These are phyloP conservation scores for Pyricularia pennisetigena DNA, from an alignment of 2,329 filamentous ascomycete genomes.

Conservation along the genomic window DNA sequence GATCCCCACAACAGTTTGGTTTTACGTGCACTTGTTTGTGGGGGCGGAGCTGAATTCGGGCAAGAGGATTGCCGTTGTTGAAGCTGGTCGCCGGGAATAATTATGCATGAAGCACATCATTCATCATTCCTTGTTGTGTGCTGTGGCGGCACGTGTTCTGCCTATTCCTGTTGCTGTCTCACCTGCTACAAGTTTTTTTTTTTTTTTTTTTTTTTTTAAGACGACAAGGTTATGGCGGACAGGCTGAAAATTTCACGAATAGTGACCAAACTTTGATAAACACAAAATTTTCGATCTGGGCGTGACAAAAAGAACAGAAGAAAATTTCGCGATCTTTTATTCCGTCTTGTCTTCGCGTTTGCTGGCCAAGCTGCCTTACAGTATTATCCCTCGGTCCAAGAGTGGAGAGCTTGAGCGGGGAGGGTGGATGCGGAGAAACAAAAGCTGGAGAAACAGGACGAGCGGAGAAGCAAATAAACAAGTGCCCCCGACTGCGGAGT, in stretches of 20 bases:
- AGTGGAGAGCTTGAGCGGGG: background rate
- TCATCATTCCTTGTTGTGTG: background rate
- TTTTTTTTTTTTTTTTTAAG: too few species aligned
- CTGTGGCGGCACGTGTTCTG: background rate
- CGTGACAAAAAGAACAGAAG: too few species aligned
- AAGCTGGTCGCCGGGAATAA: background rate
- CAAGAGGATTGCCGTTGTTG: background rate
- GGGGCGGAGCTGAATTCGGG: background rate
- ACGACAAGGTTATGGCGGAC: background rate
- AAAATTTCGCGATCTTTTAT: background rate
- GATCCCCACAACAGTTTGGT: background rate
- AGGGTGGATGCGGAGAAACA: background rate
- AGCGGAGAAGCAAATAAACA: background rate
- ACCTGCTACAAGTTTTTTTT: background rate
- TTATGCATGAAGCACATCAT: background rate
- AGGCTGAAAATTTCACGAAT: background rate
- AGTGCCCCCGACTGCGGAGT: background rate
- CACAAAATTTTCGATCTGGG: background rate
- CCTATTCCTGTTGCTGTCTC: background rate
- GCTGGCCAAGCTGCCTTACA: background rate
- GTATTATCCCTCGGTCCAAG: background rate
- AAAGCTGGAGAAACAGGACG: background rate
- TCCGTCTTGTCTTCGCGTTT: background rate
- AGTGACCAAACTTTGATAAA: background rate
- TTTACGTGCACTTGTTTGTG: background rate